Conservation (phyloP, 768 basidiomycete genomes). For the Termitomyces sp. region DNA sequence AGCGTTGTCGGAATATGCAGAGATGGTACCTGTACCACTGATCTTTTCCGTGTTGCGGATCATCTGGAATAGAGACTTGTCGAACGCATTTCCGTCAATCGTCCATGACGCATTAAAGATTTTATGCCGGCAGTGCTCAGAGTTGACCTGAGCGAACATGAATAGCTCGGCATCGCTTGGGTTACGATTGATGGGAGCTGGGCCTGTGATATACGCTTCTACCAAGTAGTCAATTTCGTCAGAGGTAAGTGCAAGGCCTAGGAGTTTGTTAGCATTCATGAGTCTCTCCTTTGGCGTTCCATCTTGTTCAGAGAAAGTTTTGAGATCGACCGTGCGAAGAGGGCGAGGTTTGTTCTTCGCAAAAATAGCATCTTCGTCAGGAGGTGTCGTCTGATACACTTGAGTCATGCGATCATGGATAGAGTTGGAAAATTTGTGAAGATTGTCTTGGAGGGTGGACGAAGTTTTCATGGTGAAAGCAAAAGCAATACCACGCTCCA, state of each 20-base stretch:
- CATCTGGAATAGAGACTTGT: conserved; percentile 89
- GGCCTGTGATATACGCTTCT: conserved; percentile 76
- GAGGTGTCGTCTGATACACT: conserved; percentile 51
- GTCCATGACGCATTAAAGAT: conserved; percentile 99
- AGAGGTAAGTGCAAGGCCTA: conserved; percentile 85
- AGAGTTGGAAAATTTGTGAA: conserved; percentile 56
- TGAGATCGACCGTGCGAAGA: conserved; percentile 15
- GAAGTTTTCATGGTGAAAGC: conserved; percentile 42
- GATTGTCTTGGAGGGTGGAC: conserved; percentile 35
- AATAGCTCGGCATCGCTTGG: conserved; percentile 98
- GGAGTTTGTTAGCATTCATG: conserved; percentile 66
- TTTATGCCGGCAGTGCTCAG: conserved; percentile 99
- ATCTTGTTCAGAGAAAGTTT: conserved; percentile 42
- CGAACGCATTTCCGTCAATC: conserved; percentile 61
- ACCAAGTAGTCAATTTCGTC: conserved; percentile 94
- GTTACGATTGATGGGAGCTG: conserved; percentile 63
- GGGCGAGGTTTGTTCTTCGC: conserved; percentile 45
- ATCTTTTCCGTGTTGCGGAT: conserved; percentile 92
- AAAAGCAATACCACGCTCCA: conserved; percentile 82
- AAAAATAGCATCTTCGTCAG: conserved; percentile 54
- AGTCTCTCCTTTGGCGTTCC: conserved; percentile 56
- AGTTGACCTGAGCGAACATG: conserved; percentile 99
- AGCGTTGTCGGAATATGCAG: conserved; percentile 97
- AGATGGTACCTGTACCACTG: conserved; percentile 74
- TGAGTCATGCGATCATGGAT: conserved; percentile 99